Evolutionary conservation across 2,329 filamentous ascomycete species (phyloP), one percentile per base, ranked within the genome.

Genomic region (Hypoxylon sp.): DNA sequence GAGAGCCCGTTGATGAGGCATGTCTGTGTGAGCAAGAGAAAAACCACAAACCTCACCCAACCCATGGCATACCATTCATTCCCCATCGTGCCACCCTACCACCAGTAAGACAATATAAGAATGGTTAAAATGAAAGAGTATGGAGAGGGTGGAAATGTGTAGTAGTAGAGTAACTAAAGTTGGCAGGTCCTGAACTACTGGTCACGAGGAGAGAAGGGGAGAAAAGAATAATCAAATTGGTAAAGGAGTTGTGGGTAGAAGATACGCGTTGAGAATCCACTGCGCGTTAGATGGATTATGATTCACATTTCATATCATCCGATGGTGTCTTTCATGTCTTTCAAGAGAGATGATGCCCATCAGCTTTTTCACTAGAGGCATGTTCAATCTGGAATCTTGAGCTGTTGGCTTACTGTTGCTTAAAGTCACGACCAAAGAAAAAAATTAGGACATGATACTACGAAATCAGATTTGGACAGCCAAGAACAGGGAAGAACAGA

Each of bases 1-100:
- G 71, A 75, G 57, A 75, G 46, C 9, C 69, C 72, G 3, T 60
- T 60, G 26, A 59, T 42, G 22, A 58, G 17, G 33, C 63, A 51
- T 59, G 52, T 9, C 10, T 69, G 68, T 19, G 48, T 31, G 31
- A 63, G 44, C 10, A 59, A 13, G 26, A 66, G 14, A 17, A 67
- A 5, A 11, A 61, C 29, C 19, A 26, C 48, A 9, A 51, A 29
- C 42, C 9, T 58, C 24, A 10, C 26, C 65, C 44, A 66, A 33
- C 22, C 26, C 54, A 63, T 51, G 19, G n/a, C 10, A 14, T 14
- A 22, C 14, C n/a, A 17, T 22, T 58, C 35, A 35, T 47, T 42
- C 11, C 24, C 37, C 54, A 63, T 63, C 1, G n/a, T 37, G 24
- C 22, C 10, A 10, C 44, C 24, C 39, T 8, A 8, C 26, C 13